Evolutionary conservation across 1,284 basidiomycete species (phyloP), one percentile per base, ranked within the genome.

Genomic region (Heterobasidion parviporum): DNA sequence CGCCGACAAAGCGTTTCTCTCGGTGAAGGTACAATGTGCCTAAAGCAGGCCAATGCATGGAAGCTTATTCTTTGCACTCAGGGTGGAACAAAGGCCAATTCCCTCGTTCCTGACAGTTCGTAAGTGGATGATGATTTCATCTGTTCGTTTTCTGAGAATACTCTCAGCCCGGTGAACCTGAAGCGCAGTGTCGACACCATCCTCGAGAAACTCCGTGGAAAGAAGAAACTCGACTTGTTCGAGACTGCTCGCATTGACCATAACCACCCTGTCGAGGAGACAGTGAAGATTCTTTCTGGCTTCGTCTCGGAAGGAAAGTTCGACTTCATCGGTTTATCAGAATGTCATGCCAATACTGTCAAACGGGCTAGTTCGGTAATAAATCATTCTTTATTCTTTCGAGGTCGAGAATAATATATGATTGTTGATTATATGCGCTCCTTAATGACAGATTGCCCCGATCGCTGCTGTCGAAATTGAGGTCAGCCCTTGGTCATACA

Each of bases 401-500:
- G 33, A 36, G 12, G 1, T 38, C 8, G 6, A 15, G 16, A 33
- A 20, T 49, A 10, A 49, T 49, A 41, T 1, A 26, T 10, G n/a
- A 9, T 6, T 2, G 44, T 7, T 41, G 38, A 41, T 41, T 7
- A 4, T 6, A n/a, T 41, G 8, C 7, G 12, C 38, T 8, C 26
- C 26, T 26, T 4, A 26, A 26, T 26, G 6, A 2, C 48, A 78
- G 76, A 69, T 80, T 33, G 64, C 72, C 53, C 77, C 75, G 0
- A 44, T 82, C 49, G 67, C 75, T 3, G 68, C 72, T 3, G 75
- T 78, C 38, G 81, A 82, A 65, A 79, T 80, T 55, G 80, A 82
- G 64, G 68, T 81, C 45, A 80, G 78, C 46, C 71, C 78, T n/a
- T 81, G 76, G 71, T 67, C 71, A 1, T 76, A 74, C 55, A 76